Conservation (phyloP, 1,139 yeast species). For the Yamadazyma trypodendri region DNA sequence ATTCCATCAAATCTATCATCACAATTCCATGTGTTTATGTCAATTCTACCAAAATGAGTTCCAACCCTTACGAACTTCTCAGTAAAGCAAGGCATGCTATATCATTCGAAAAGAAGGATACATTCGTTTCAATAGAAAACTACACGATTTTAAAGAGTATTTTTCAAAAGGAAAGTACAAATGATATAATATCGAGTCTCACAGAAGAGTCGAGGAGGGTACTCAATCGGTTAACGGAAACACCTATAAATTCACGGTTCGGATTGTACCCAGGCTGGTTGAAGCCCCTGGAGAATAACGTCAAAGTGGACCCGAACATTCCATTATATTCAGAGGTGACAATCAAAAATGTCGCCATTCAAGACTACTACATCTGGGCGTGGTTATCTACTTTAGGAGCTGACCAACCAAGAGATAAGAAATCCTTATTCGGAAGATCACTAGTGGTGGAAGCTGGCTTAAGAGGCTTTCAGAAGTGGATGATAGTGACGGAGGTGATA, state of each 20-base stretch:
- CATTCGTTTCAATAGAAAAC: conserved; percentile 75
- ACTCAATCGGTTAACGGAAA: conserved; percentile 53
- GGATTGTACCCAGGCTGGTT: conserved; percentile 48
- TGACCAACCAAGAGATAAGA: conserved; percentile 67
- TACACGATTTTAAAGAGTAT: conserved; percentile 71
- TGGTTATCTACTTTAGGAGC: conserved; percentile 80
- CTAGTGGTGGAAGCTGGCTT: conserved; percentile 70
- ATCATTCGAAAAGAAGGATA: conserved; percentile 66
- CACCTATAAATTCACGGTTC: conserved; percentile 39
- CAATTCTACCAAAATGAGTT: conserved; percentile 60
- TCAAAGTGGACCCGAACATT: conserved; percentile 26
- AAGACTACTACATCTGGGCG: conserved; percentile 88
- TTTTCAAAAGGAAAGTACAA: conserved; percentile 59
- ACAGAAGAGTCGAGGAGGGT: conserved; percentile 75
- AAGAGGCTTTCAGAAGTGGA: conserved; percentile 82
- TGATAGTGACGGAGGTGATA: conserved; percentile 70
- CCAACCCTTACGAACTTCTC: conserved; percentile 38
- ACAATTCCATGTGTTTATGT: conserved; percentile 63
- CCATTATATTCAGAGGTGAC: conserved; percentile 49
- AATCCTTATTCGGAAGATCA: conserved; percentile 75
- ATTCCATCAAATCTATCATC: conserved; percentile 36
- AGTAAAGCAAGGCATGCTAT: conserved; percentile 65
- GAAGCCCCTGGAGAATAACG: conserved; percentile 15
- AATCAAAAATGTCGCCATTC: conserved; percentile 66
- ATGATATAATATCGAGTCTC: conserved; percentile 59